Evolutionary conservation across 1,284 basidiomycete species (phyloP).

Genomic region (Ceraceosorus guamensis): DNA sequence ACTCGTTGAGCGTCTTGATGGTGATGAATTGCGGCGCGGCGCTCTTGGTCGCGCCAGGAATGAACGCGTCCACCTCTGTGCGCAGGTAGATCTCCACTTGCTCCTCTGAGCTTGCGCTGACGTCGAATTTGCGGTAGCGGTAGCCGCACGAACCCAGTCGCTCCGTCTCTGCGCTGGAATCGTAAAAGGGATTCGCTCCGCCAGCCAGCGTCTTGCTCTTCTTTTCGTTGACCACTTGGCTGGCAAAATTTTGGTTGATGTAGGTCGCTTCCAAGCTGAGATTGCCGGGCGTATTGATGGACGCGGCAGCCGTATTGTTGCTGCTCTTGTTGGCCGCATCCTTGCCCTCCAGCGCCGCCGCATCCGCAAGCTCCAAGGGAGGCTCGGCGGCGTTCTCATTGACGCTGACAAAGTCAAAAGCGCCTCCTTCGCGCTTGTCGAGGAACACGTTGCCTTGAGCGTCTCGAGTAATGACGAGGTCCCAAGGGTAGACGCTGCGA

Average conservation of each 20-base stretch:
- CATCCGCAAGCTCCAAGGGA: conserved; percentile 73
- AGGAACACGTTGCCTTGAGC: conserved; percentile 82
- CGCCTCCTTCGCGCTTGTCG: conserved; percentile 88
- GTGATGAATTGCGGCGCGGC: conserved; percentile 56
- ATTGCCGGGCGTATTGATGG: conserved; percentile 89
- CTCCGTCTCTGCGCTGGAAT: conserved; percentile 79
- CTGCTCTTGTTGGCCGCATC: conserved; percentile 13
- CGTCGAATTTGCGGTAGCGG: conserved; percentile 90
- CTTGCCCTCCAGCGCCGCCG: conserved; percentile 53
- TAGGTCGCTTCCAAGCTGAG: conserved; percentile 95
- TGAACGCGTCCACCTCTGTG: conserved; percentile 91
- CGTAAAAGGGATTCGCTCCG: conserved; percentile 70
- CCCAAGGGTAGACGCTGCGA: conserved; percentile 96
- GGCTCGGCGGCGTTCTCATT: conserved; percentile 98
- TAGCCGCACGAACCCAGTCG: conserved; percentile 93
- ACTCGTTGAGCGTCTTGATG: conserved; percentile 93
- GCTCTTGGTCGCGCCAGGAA: conserved; percentile 38
- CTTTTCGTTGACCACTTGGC: conserved; percentile 82
- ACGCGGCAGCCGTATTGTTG: conserved; percentile 48
- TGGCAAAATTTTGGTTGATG: conserved; percentile 97
- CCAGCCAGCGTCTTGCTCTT: conserved; percentile 50
- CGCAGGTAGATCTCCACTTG: conserved; percentile 78
- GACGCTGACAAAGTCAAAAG: conserved; percentile 93
- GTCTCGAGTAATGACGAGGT: conserved; percentile 88
- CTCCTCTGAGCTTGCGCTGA: conserved; percentile 78